Percentiles rank a stretch among this genome's conserved stretches.
phyloP scores from a whole-genome alignment of 768 basidiomycete species.

The Phanerochaete carnosa region DNA sequence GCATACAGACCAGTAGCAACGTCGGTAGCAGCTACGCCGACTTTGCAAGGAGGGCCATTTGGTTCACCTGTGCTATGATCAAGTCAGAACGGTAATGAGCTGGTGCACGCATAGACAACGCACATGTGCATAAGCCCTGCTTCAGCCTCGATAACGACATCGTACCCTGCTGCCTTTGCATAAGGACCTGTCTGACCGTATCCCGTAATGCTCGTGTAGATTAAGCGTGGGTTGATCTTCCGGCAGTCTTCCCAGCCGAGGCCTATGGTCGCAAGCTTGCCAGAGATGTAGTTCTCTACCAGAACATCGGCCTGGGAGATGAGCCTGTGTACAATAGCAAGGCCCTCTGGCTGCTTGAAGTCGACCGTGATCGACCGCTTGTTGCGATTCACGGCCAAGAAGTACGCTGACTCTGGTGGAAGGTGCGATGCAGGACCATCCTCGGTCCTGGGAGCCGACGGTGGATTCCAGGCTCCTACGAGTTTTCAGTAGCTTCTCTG shows the following conservation, averaged over 20 bases:
- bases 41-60: slow-evolving; percentile 83
- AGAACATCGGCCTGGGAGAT: slow-evolving; percentile 77
- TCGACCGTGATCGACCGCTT: slow-evolving; percentile 89
- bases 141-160: slow-evolving; percentile 74
- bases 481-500: neutral
- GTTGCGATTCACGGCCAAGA: slow-evolving; percentile 84
- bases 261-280: slow-evolving; percentile 82
- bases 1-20: slow-evolving; percentile 86
- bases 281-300: slow-evolving; percentile 85
- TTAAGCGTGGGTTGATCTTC: slow-evolving; percentile 71
- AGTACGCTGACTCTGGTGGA: slow-evolving; percentile 91
- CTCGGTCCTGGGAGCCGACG: slow-evolving; percentile 38
- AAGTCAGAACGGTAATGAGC: slow-evolving; percentile 1
- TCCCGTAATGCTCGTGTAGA: slow-evolving; percentile 88
- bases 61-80: slow-evolving; percentile 72
- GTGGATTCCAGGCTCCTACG: slow-evolving; percentile 67
- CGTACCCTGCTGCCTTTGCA: slow-evolving; percentile 79
- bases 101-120: slow-evolving; percentile 27
- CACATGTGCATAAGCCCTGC: slow-evolving; percentile 95
- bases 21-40: slow-evolving; percentile 94
- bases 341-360: slow-evolving; percentile 76
- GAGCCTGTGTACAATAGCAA: slow-evolving; percentile 69
- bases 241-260: slow-evolving; percentile 83
- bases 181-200: slow-evolving; percentile 92
- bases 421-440: slow-evolving; percentile 53